Base-by-base conservation (phyloP, 2,329 filamentous ascomycete species). In the Colletotrichum scovillei region DNA sequence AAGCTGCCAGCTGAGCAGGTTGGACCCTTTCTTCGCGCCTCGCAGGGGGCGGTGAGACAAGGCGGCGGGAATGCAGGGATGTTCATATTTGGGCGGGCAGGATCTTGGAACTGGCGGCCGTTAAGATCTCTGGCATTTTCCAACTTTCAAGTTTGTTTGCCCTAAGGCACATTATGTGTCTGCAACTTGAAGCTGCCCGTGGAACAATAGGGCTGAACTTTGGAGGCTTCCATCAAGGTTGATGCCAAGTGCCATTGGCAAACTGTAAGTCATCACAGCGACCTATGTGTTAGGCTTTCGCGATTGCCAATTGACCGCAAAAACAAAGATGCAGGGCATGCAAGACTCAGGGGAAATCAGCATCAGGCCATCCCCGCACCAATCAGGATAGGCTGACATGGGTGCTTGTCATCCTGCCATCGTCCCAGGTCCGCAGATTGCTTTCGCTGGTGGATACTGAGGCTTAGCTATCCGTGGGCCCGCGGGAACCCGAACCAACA, bases 1-100 rank as follows among this genome's bases (percentile, higher is more conserved):
- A 49, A 19, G 38, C 42, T 63, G 60, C 28, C 60, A 12, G n/a
- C 42, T 63, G 60, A 35, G 60, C 28, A n/a, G 42, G 60, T 53
- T 53, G 60, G 60, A 53, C 14, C 60, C 46, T 32, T 22, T n/a
- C 14, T 22, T 63, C 22, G 52, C 38, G 59, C 59, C 26, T 63
- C 28, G 5, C 46, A 53, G 42, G 52, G n/a, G 60, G 60, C 60
- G 60, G 60, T 53, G 60, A 63, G 38, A 24, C n/a, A 35, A 28
- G 52, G 22, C 52, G 12, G 52, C 22, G 24, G 52, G 52, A 26
- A 55, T 55, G 52, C 52, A 55, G 52, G 52, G 52, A 26, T 55
- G 52, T 49, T 4, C 52, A 28, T 26, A 55, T 55, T 28, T 24
- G 52, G 52, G 22, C n/a, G 24, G 52, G 24, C 52, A 8, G 22